A percentile compares a stretch with the other conserved stretches of the same genome.
These are phyloP conservation scores for Sugiyamaella boreocaroliniensis DNA, from an alignment of 805 yeast genomes.

Conservation along the genomic window DNA sequence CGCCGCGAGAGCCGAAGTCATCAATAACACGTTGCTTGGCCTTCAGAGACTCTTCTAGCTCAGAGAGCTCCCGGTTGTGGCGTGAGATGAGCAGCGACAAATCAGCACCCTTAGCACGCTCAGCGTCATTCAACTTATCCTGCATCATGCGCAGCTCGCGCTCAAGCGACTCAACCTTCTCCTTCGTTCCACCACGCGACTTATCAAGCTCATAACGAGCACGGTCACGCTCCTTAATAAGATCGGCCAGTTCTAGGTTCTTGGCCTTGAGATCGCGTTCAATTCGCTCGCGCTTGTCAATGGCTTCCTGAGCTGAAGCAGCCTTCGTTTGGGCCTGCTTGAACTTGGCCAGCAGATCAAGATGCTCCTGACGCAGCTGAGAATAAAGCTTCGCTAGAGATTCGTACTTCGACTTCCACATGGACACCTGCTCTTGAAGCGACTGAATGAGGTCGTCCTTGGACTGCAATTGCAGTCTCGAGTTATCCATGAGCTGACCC, in stretches of 20 bases:
- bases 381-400: conserved; percentile 83
- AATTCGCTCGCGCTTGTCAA: conserved; percentile 70
- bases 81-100: conserved; percentile 51
- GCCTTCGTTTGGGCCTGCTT: conserved; percentile 82
- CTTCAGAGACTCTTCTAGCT: conserved; percentile 37
- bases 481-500: conserved; percentile 50
- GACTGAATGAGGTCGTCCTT: conserved; percentile 66
- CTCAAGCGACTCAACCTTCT: conserved; percentile 58
- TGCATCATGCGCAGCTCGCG: conserved; percentile 57
- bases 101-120: conserved; percentile 57
- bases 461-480: conserved; percentile 64
- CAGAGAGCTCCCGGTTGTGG: conserved; percentile 57
- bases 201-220: conserved; percentile 79
- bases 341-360: conserved; percentile 66
- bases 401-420: conserved; percentile 85
- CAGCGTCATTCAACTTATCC: conserved; percentile 50
- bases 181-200: conserved; percentile 54
- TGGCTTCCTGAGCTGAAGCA: conserved; percentile 82
- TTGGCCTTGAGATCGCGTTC: conserved; percentile 81
- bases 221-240: conserved; percentile 82
- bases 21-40: conserved; percentile 30
- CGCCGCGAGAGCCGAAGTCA: conserved; percentile 25
- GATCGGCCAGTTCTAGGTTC: conserved; percentile 79
- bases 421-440: conserved; percentile 64
- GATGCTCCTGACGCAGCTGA: conserved; percentile 86